Conservation (phyloP, 768 basidiomycete species). For the Lepiota brunneoincarnata region DNA sequence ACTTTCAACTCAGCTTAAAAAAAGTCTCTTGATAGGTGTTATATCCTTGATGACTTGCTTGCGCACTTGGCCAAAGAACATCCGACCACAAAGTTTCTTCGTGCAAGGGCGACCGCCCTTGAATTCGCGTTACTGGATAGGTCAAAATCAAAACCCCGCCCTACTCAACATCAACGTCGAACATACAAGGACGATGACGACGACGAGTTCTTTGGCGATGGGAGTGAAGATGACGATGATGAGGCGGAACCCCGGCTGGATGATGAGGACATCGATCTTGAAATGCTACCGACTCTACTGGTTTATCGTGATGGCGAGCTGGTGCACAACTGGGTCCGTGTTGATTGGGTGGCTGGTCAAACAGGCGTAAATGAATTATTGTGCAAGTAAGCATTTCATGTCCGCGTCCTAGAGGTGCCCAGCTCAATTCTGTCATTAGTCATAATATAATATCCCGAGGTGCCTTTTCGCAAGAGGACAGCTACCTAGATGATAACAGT, state of each 20-base stretch:
- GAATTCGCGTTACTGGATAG: conserved; percentile 52
- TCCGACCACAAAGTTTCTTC: conserved; percentile 77
- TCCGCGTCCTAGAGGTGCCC: background rate
- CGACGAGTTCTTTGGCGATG: conserved; percentile 38
- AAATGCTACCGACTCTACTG: conserved; percentile 76
- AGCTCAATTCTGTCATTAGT: background rate
- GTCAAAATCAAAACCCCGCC: conserved; percentile 17
- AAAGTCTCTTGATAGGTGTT: conserved; percentile 77
- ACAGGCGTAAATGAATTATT: conserved; percentile 70
- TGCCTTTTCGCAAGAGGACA: background rate
- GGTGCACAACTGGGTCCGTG: conserved; percentile 87
- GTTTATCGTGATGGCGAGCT: conserved; percentile 79
- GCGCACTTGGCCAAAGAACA: conserved; percentile 66
- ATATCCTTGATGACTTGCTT: conserved; percentile 64
- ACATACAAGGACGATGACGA: conserved; percentile 46
- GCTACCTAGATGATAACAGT: background rate
- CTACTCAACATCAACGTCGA: conserved; percentile 15
- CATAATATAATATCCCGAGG: conserved; percentile 4
- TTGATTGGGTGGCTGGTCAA: conserved; percentile 79
- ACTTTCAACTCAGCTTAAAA: conserved; percentile 4
- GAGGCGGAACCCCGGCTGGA: conserved; percentile 25
- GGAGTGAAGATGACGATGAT: conserved; percentile 42
- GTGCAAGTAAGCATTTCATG: conserved; percentile 43
- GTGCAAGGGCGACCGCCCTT: conserved; percentile 70
- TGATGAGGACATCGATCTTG: conserved; percentile 70